Conservation (phyloP, 2,329 filamentous ascomycete species). For the Alternaria ethzedia region DNA sequence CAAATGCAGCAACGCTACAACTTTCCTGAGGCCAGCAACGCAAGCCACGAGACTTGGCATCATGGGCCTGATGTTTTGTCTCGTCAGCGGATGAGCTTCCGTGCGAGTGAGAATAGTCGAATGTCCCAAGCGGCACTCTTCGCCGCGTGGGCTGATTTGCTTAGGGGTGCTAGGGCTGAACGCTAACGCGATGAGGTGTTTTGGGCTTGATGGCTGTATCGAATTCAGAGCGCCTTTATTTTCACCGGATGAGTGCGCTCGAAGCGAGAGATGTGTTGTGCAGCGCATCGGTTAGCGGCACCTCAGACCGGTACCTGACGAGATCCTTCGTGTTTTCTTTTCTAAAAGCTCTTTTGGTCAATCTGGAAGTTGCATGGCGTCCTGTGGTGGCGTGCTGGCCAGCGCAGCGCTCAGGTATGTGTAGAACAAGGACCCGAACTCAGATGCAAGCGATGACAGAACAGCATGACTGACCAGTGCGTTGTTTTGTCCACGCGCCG, state of each 20-base stretch:
- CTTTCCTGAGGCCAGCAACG: neutral
- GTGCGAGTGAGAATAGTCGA: slow-evolving; percentile 3
- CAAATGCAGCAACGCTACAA: neutral
- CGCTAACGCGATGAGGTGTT: slow-evolving; percentile 7
- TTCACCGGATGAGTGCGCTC: neutral
- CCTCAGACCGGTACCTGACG: neutral
- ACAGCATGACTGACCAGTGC: neutral
- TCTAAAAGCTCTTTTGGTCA: neutral
- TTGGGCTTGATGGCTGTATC: slow-evolving; percentile 7
- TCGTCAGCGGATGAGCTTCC: neutral
- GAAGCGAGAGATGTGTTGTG: neutral
- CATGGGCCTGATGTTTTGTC: neutral
- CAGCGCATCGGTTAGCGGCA: neutral
- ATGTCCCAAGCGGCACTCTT: slow-evolving; percentile 1
- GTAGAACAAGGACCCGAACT: neutral
- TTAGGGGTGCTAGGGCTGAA: neutral
- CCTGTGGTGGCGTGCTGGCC: neutral
- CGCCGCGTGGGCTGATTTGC: neutral
- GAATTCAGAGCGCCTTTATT: slow-evolving; percentile 8
- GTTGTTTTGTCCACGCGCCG: neutral
- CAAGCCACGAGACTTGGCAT: slow-evolving; percentile 2
- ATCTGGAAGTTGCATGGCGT: neutral
- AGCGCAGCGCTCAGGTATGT: neutral
- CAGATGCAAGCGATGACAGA: neutral
- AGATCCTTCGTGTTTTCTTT: neutral